phyloP scores from a whole-genome alignment of 345 rosid species.

The Lepidium africanum region DNA sequence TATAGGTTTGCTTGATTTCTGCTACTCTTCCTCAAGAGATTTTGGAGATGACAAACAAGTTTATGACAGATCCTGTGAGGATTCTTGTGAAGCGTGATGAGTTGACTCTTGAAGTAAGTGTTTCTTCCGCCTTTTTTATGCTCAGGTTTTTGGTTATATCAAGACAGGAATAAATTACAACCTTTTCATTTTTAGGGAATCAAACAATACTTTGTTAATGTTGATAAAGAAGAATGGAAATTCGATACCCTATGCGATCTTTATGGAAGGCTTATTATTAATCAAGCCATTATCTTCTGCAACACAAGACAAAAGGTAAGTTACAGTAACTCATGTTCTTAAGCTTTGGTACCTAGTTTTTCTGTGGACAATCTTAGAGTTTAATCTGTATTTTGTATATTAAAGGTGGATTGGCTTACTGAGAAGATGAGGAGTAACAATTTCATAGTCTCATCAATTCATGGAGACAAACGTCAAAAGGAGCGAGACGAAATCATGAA shows the following conservation, averaged over 20 bases:
- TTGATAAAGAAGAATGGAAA: slow-evolving; percentile 97
- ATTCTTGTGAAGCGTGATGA: slow-evolving; percentile 94
- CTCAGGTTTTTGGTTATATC: neutral
- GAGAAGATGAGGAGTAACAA: slow-evolving; percentile 87
- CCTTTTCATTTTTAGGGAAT: slow-evolving; percentile 43
- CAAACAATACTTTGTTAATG: slow-evolving; percentile 83
- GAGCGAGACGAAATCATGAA: slow-evolving; percentile 92
- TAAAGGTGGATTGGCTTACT: slow-evolving; percentile 97
- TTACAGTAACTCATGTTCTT: neutral
- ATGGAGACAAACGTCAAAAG: slow-evolving; percentile 97
- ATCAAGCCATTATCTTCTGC: slow-evolving; percentile 95
- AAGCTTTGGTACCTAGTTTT: neutral
- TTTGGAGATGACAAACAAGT: slow-evolving; percentile 84
- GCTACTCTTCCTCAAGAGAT: slow-evolving; percentile 97
- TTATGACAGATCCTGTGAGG: slow-evolving; percentile 95
- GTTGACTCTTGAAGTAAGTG: slow-evolving; percentile 71
- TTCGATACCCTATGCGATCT: slow-evolving; percentile 94
- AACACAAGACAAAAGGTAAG: slow-evolving; percentile 86
- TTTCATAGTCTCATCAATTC: slow-evolving; percentile 94
- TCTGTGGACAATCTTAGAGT: neutral
- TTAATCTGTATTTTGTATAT: neutral
- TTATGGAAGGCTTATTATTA: slow-evolving; percentile 83
- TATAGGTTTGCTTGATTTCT: slow-evolving; percentile 82
- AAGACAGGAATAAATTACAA: neutral
- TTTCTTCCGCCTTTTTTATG: neutral